phyloP scores from a whole-genome alignment of 176 grass and related monocot genomes.

The Rhynchospora breviuscula region DNA sequence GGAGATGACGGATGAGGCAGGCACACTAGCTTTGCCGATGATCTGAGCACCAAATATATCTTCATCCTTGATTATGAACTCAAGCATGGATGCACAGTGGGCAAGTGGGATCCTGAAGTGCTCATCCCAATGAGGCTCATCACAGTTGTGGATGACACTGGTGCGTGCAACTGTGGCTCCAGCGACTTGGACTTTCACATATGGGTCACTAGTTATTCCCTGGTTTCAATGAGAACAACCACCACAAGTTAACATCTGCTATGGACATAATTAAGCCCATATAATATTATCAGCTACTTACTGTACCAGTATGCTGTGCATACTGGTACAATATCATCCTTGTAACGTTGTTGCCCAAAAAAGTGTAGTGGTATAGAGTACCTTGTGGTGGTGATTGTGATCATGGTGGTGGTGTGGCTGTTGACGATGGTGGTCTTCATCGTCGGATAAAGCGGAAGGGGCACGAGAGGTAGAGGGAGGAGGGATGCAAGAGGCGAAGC shows the following conservation, averaged over 20 bases:
- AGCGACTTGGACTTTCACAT: conserved; percentile 34
- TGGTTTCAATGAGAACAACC: conserved; percentile 3
- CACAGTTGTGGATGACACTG: conserved; percentile 54
- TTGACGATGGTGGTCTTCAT: not conserved
- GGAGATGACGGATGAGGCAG: conserved; percentile 7
- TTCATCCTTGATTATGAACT: conserved; percentile 57
- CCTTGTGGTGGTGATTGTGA: conserved; percentile 15
- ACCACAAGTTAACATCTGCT: not conserved
- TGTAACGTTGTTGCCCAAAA: no score
- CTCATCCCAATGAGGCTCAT: conserved; percentile 35
- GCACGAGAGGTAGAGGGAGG: not conserved
- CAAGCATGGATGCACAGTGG: conserved; percentile 28
- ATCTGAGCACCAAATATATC: conserved; percentile 66
- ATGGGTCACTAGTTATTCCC: conserved; percentile 44
- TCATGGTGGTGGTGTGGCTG: not conserved
- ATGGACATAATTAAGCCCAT: not conserved
- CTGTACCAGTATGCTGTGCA: not conserved
- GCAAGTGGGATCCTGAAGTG: conserved; percentile 51
- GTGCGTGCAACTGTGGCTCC: conserved; percentile 56
- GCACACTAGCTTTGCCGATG: conserved; percentile 45
- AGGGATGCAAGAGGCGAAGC: conserved; percentile 36
- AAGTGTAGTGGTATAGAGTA: not conserved
- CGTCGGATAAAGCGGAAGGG: not conserved
- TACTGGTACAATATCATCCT: no score
- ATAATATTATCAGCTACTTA: not conserved